These are phyloP conservation scores for Chlorociboria aeruginascens DNA, from an alignment of 495 filamentous ascomycete species.

Conservation along the genomic window DNA sequence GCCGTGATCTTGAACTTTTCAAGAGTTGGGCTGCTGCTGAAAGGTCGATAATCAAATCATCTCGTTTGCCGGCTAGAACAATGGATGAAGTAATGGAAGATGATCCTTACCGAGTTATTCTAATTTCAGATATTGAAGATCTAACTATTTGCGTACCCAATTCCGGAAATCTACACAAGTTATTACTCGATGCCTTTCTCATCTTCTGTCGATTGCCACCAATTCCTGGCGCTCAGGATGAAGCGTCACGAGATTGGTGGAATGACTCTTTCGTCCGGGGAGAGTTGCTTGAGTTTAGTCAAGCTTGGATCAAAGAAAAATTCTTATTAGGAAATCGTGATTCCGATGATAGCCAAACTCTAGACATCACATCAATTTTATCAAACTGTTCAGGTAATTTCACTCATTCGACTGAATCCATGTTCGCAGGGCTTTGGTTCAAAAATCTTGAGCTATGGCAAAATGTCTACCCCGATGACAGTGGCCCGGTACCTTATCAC, in stretches of 20 bases:
- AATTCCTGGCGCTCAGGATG: slow-evolving; percentile 4
- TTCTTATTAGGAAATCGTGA: neutral
- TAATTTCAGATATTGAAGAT: slow-evolving; percentile 63
- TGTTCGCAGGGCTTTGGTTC: slow-evolving; percentile 5
- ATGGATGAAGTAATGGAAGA: slow-evolving; percentile 47
- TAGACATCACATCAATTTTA: neutral
- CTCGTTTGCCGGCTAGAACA: slow-evolving; percentile 52
- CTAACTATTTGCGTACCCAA: slow-evolving; percentile 44
- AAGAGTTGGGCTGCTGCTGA: slow-evolving; percentile 53
- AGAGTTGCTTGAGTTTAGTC: slow-evolving; percentile 8
- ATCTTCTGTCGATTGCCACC: slow-evolving; percentile 61
- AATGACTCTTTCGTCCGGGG: slow-evolving; percentile 8
- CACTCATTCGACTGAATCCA: slow-evolving; percentile 2
- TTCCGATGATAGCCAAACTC: neutral
- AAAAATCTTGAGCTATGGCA: neutral
- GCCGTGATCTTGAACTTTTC: slow-evolving; percentile 21
- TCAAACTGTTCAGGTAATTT: slow-evolving; percentile 1
- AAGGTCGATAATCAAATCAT: slow-evolving; percentile 28
- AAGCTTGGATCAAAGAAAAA: neutral
- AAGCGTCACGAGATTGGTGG: slow-evolving; percentile 1
- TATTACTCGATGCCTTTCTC: slow-evolving; percentile 54
- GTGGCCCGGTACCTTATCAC: slow-evolving; percentile 7
- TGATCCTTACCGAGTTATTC: slow-evolving; percentile 66
- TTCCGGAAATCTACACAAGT: slow-evolving; percentile 22
- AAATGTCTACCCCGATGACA: neutral